Conservation (phyloP, 2,329 filamentous ascomycete species). For the Aspergillus amoenus region DNA sequence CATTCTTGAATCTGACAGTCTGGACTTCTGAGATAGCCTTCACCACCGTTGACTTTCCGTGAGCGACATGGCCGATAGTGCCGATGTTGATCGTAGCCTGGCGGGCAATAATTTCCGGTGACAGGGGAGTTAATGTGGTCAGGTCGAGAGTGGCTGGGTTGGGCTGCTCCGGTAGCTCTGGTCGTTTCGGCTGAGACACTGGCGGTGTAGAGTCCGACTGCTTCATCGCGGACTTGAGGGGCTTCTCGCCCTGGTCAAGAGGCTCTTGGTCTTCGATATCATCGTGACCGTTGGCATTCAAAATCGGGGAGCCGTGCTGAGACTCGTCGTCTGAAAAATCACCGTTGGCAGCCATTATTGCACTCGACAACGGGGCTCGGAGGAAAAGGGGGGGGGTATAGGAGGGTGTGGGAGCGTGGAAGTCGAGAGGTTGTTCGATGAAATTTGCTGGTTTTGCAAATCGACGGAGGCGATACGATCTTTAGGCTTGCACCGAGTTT, state of each 20-base stretch:
- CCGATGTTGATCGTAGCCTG: slow-evolving; percentile 99
- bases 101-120: slow-evolving; percentile 93
- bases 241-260: slow-evolving; percentile 62
- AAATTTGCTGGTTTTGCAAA: slow-evolving; percentile 35
- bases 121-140: slow-evolving; percentile 75
- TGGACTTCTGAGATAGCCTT: slow-evolving; percentile 99
- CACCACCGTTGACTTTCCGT: slow-evolving; percentile 98
- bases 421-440: slow-evolving; percentile 28
- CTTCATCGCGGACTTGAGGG: slow-evolving; percentile 83
- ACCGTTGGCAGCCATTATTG: slow-evolving; percentile 57
- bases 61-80: slow-evolving; percentile 96
- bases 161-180: slow-evolving; percentile 81
- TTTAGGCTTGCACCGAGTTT: slow-evolving; percentile 19
- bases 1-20: slow-evolving; percentile 99
- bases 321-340: slow-evolving; percentile 56
- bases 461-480: slow-evolving; percentile 35
- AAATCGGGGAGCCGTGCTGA: slow-evolving; percentile 54
- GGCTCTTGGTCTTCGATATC: slow-evolving; percentile 76
- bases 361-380: slow-evolving; percentile 18
- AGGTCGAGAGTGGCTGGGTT: slow-evolving; percentile 88
- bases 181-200: slow-evolving; percentile 59
- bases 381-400: slow-evolving; percentile 3
- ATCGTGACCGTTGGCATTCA: slow-evolving; percentile 59
- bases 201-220: slow-evolving; percentile 56
- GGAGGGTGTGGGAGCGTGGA: slow-evolving; percentile 14